phyloP scores from a whole-genome alignment of 2,329 filamentous ascomycete genomes.

The Fusarium albosuccineum region DNA sequence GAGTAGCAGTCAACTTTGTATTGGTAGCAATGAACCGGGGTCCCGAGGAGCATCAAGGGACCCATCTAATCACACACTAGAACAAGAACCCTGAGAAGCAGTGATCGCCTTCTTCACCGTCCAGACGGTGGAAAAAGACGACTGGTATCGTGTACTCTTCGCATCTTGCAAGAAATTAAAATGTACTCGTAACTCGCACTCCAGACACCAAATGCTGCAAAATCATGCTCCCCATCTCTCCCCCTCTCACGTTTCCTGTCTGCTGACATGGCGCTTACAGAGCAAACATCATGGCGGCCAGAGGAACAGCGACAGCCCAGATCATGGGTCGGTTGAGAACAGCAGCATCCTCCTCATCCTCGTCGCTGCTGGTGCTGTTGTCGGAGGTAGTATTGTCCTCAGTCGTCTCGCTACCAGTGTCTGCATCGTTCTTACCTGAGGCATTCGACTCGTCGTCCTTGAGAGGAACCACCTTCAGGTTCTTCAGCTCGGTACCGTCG shows the following conservation, averaged over 20 bases:
- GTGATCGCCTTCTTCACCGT: slow-evolving; percentile 12
- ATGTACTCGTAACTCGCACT: slow-evolving; percentile 19
- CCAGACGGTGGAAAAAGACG: slow-evolving; percentile 8
- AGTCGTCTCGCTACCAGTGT: slow-evolving; percentile 49
- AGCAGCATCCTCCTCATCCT: slow-evolving; percentile 48
- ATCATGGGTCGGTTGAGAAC: slow-evolving; percentile 48
- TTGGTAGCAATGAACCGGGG: slow-evolving; percentile 29
- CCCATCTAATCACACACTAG: slow-evolving; percentile 14
- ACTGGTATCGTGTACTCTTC: slow-evolving; percentile 39
- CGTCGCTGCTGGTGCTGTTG: slow-evolving; percentile 36
- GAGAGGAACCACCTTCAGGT: slow-evolving; percentile 63
- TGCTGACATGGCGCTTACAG: slow-evolving; percentile 35
- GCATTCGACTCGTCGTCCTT: slow-evolving; percentile 60
- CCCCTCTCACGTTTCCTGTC: neutral
- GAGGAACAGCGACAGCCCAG: slow-evolving; percentile 51
- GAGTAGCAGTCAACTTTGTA: slow-evolving; percentile 30
- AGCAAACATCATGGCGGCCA: slow-evolving; percentile 53
- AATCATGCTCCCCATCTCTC: slow-evolving; percentile 8
- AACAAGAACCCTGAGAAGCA: slow-evolving; percentile 29
- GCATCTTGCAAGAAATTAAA: slow-evolving; percentile 33
- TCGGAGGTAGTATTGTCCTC: slow-evolving; percentile 36
- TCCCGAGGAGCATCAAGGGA: slow-evolving; percentile 11
- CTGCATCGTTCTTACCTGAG: slow-evolving; percentile 57
- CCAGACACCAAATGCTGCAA: slow-evolving; percentile 28
- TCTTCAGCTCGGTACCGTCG: slow-evolving; percentile 56